A percentile compares a stretch with the other conserved stretches of the same genome.
These are phyloP conservation scores for Ganoderma meredithae DNA, from an alignment of 1,284 basidiomycete genomes.

Conservation along the genomic window DNA sequence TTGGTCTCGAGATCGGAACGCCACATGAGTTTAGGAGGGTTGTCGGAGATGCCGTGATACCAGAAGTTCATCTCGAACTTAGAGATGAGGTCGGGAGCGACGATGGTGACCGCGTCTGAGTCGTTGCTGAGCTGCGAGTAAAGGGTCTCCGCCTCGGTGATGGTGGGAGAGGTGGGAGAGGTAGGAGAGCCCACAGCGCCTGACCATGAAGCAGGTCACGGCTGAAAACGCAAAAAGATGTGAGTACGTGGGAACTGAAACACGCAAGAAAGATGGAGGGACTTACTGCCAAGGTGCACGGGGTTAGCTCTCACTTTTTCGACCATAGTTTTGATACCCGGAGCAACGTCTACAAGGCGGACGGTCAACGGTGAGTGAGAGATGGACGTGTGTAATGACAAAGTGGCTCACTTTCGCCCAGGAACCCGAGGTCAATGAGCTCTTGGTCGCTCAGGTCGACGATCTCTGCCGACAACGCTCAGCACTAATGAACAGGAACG, in stretches of 20 bases:
- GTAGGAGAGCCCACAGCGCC: conserved; percentile 28
- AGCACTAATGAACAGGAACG: conserved; percentile 42
- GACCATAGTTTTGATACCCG: conserved; percentile 38
- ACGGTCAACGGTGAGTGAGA: conserved; percentile 41
- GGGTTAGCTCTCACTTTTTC: conserved; percentile 40
- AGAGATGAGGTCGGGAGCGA: neutral
- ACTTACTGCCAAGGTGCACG: conserved; percentile 40
- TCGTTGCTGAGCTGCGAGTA: conserved; percentile 33
- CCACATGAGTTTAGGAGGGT: neutral
- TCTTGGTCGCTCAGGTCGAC: conserved; percentile 43
- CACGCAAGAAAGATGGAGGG: conserved; percentile 34
- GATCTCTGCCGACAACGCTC: conserved; percentile 45
- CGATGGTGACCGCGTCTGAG: conserved; percentile 20
- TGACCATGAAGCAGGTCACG: conserved; percentile 43
- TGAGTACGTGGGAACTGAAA: conserved; percentile 36
- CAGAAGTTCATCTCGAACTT: neutral
- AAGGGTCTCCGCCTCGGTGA: conserved; percentile 38
- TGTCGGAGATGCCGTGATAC: neutral
- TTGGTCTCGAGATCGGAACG: neutral
- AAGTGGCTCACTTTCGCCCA: conserved; percentile 41
- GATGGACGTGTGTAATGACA: conserved; percentile 41
- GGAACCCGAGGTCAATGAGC: conserved; percentile 41
- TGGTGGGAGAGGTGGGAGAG: conserved; percentile 26
- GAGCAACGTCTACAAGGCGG: conserved; percentile 43
- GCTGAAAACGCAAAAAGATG: conserved; percentile 39